A percentile compares a stretch with the other conserved stretches of the same genome.
Conservation (phyloP, 768 basidiomycete species). For the Rhodotorula graminis region DNA sequence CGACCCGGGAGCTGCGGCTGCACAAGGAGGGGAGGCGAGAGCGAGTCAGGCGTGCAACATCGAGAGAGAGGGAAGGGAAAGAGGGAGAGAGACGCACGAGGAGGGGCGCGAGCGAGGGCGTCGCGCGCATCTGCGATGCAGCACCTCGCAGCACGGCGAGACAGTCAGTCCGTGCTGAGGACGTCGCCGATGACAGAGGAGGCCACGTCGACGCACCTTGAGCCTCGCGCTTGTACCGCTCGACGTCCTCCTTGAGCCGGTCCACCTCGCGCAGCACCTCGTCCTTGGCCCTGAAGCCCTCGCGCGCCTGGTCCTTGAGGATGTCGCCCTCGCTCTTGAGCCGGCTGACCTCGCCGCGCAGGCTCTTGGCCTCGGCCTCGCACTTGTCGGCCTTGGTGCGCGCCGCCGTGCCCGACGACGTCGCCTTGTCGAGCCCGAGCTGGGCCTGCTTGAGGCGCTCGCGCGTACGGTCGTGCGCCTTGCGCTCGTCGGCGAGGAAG, state of each 20-base stretch:
- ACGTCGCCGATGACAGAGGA: no score
- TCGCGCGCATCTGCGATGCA: not conserved
- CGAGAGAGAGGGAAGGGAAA: not conserved
- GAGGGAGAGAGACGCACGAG: not conserved
- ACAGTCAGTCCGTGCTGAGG: no score
- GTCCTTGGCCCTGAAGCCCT: not conserved
- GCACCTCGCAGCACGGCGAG: no score
- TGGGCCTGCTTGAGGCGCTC: not conserved
- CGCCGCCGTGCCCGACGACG: not conserved
- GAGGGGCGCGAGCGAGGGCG: not conserved
- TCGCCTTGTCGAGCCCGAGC: not conserved
- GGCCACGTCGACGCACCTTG: not conserved
- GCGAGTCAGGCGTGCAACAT: not conserved
- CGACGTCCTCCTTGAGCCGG: not conserved
- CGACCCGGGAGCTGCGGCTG: not conserved
- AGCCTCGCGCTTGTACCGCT: conserved; percentile 2
- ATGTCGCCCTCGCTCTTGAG: conserved; percentile 1
- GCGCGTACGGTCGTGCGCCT: not conserved
- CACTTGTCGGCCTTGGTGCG: not conserved
- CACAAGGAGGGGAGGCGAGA: not conserved
- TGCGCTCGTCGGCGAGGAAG: not conserved
- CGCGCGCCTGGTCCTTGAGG: not conserved
- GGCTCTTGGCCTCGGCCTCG: conserved; percentile 4
- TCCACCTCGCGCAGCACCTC: not conserved
- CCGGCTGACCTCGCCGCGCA: not conserved